phyloP scores from a whole-genome alignment of 352 stramenopile genomes.

The Pelagophyceae sp. region DNA sequence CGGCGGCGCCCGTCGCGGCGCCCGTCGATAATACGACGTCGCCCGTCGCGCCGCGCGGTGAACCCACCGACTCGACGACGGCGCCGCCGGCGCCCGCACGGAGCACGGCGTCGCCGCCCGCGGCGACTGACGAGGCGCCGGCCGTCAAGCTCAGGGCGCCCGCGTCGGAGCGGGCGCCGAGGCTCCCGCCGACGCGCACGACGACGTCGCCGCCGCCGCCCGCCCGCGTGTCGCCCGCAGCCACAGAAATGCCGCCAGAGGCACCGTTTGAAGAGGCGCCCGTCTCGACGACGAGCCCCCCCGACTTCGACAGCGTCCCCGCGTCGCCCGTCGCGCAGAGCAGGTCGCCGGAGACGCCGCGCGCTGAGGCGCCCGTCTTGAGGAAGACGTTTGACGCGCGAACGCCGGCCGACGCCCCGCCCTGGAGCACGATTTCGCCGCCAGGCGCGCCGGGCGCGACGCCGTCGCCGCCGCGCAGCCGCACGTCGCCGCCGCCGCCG shows the following conservation, averaged over 20 bases:
- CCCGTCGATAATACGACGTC: background rate
- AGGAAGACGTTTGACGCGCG: background rate
- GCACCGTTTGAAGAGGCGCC: background rate
- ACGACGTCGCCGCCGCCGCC: background rate
- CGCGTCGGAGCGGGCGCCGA: background rate
- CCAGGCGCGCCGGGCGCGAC: conserved; percentile 55
- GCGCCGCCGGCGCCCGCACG: too few species aligned
- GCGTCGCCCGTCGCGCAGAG: background rate
- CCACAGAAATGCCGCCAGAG: background rate
- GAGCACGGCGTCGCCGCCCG: background rate
- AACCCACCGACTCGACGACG: background rate
- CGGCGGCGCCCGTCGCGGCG: background rate
- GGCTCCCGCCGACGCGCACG: background rate
- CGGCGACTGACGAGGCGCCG: too few species aligned
- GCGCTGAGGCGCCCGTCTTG: background rate
- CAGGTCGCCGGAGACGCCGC: background rate
- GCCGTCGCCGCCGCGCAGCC: conserved; percentile 46
- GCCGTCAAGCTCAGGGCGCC: too few species aligned
- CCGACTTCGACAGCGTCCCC: background rate
- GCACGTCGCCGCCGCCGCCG: conserved; percentile 36
- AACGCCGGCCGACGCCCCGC: background rate
- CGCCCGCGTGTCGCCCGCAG: too few species aligned
- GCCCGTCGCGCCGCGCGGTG: too few species aligned
- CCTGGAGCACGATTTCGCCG: conserved; percentile 40
- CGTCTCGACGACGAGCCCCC: background rate